These are phyloP conservation scores for Silene coronaria DNA, from an alignment of 179 eudicot species.

Conservation along the genomic window DNA sequence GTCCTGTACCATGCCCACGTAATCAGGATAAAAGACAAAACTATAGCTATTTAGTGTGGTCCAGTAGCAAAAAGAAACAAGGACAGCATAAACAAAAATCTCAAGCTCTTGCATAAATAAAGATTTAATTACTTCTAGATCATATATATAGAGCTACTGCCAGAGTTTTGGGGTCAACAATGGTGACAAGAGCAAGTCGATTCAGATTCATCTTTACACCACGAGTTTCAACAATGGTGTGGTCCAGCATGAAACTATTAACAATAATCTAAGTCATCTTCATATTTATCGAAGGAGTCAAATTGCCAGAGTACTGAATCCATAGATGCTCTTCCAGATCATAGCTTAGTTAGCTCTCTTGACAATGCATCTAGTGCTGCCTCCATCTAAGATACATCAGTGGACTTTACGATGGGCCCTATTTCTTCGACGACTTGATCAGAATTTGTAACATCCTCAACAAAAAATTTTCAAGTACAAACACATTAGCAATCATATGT, in stretches of 20 bases:
- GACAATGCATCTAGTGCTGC: slow-evolving; percentile 78
- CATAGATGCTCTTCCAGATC: slow-evolving; percentile 85
- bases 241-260: slow-evolving; percentile 52
- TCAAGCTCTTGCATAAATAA: background rate
- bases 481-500: background rate
- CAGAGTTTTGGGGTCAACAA: slow-evolving; percentile 69
- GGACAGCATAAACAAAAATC: background rate
- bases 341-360: slow-evolving; percentile 67
- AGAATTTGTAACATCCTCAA: slow-evolving; percentile 46
- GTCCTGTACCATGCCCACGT: too few relatives aligned
- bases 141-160: slow-evolving; percentile 80
- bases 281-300: background rate
- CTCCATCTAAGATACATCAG: slow-evolving; percentile 72
- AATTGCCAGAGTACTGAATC: slow-evolving; percentile 33
- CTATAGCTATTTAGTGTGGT: background rate
- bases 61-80: slow-evolving; percentile 6
- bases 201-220: slow-evolving; percentile 75
- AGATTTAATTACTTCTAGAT: slow-evolving; percentile 45
- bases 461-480: slow-evolving; percentile 14
- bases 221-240: slow-evolving; percentile 69
- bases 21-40: background rate
- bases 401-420: slow-evolving; percentile 50
- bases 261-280: background rate
- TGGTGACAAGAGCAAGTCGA: slow-evolving; percentile 76
- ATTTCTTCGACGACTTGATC: slow-evolving; percentile 45